Evolutionary conservation across 179 eudicot species (phyloP), one percentile per base, ranked within the genome.

Genomic region (Nepenthes alata): DNA sequence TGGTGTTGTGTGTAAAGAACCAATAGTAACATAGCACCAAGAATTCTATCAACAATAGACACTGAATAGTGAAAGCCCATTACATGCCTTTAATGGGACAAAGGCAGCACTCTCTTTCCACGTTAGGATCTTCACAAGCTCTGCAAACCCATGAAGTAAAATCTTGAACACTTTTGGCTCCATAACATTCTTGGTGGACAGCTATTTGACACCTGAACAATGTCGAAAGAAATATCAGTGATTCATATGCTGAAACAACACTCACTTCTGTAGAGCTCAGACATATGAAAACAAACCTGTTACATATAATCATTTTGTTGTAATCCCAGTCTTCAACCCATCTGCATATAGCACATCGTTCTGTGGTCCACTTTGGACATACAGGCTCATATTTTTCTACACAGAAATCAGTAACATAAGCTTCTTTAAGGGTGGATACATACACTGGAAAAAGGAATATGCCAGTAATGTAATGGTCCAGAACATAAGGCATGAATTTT

Each of bases 151-250:
- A 93, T 55, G 87, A 80, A 57, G 94, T 80, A 58, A 81, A 77
- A 74, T 93, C 87, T 54, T 72, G 75, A 75, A 74, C 70, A 71
- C 72, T 63, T 57, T 73, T 74, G 53, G 72, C 91, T 55, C 98
- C 95, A 67, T 89, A 93, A 64, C 97, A 93, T 79, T 89, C 97
- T 74, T 89, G 94, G 70, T 93, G 98, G 53, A 93, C 98, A 53
- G 97, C 98, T 63, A 93, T 89, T 80, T 89, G 97, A 80, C 98
- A 93, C 75, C 98, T 93, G 71, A 13, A 14, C 58, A 61, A 63
- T 38, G 55, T 11, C 36, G 44, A 67, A 54, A 36, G 58, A 69
- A 35, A 54, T 25, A 51, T 35, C 49, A 52, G n/a, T 25, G 25
- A 25, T 7, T 38, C 5, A 63, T 13, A 50, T 16, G 49, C 25